Percentiles rank a stretch among this genome's conserved stretches.
Evolutionary conservation across 1,284 basidiomycete species (phyloP).

Genomic region (Leccinum laetum): DNA sequence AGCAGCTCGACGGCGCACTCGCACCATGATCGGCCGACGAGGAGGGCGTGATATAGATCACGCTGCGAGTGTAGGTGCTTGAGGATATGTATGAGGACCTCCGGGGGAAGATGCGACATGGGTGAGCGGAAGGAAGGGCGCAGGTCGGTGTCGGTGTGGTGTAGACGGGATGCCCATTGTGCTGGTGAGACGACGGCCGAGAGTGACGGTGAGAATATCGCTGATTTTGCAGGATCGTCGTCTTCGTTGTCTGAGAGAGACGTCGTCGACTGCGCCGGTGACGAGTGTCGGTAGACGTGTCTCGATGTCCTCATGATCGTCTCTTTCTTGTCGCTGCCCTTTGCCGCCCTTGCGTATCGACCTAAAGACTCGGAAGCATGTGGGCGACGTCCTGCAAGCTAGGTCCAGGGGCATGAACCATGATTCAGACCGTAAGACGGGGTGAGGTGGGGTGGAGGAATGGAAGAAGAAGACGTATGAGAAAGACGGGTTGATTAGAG

Average conservation of each 20-base stretch:
- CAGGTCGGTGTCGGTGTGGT: conserved; percentile 26
- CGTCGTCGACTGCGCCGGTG: conserved; percentile 54
- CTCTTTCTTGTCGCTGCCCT: neutral
- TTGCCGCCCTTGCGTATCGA: neutral
- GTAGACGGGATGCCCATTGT: conserved; percentile 57
- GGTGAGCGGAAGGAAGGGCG: conserved; percentile 38
- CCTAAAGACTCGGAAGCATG: too few species aligned
- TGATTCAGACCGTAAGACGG: too few species aligned
- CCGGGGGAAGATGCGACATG: conserved; percentile 75
- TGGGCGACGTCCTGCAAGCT: too few species aligned
- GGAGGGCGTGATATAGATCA: conserved; percentile 77
- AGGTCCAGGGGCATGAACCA: too few species aligned
- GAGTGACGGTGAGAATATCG: conserved; percentile 46
- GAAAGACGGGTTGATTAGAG: too few species aligned
- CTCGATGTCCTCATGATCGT: conserved; percentile 31
- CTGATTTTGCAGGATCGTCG: conserved; percentile 53
- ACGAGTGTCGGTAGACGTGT: conserved; percentile 56
- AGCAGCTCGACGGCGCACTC: conserved; percentile 93
- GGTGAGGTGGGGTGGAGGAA: too few species aligned
- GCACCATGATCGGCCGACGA: conserved; percentile 93
- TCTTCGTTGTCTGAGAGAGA: conserved; percentile 69
- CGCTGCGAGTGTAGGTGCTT: conserved; percentile 75
- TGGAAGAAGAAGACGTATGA: too few species aligned
- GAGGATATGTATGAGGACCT: conserved; percentile 93
- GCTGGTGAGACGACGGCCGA: conserved; percentile 54